Evolutionary conservation across 352 stramenopile species (phyloP).

Genomic region (Phytophthora citrophthora): DNA sequence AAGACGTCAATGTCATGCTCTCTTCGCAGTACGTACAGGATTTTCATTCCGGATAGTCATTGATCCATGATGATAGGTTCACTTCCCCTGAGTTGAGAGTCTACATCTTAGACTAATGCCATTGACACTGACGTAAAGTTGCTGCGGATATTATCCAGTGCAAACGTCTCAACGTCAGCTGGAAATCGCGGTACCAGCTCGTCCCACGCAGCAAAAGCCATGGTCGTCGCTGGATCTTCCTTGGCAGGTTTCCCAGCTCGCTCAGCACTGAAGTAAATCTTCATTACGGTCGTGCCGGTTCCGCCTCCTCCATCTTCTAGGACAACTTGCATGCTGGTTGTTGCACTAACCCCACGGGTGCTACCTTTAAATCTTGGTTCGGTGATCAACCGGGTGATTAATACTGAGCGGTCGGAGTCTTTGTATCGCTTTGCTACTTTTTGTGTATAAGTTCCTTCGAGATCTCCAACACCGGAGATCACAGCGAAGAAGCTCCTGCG

Average conservation of each 20-base stretch:
- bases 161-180: conserved; percentile 1
- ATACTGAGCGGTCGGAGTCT: neutral
- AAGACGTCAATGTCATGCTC: neutral
- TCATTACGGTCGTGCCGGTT: neutral
- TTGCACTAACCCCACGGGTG: neutral
- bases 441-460: neutral
- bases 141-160: neutral
- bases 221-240: neutral
- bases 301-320: neutral
- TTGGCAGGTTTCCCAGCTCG: neutral
- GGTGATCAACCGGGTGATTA: neutral
- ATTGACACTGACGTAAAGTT: neutral
- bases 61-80: conserved; percentile 3
- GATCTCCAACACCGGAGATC: neutral
- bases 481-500: conserved; percentile 1
- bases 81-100: neutral
- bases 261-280: conserved; percentile 12
- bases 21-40: neutral
- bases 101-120: too few relatives aligned
- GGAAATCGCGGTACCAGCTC: conserved; percentile 3
- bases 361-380: conserved; percentile 1
- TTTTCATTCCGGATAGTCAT: conserved; percentile 15
- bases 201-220: conserved; percentile 14
- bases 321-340: neutral
- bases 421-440: conserved; percentile 14